These are phyloP conservation scores for Boletus insuetus DNA, from an alignment of 768 basidiomycete species.

Conservation along the genomic window DNA sequence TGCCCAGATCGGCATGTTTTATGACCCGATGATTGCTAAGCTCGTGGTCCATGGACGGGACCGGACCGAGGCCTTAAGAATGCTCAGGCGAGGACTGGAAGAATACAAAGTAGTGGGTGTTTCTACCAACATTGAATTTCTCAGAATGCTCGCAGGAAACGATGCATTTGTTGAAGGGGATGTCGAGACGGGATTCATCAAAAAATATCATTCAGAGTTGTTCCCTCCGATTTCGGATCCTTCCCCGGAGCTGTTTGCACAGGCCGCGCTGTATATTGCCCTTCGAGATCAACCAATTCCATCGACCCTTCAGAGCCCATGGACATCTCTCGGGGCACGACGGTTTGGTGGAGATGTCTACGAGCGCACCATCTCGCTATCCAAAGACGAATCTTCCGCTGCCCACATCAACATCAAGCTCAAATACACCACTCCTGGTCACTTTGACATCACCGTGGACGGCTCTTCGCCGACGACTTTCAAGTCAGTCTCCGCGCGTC, in stretches of 20 bases:
- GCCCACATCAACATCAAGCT: slow-evolving; percentile 40
- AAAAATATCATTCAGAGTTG: slow-evolving; percentile 82
- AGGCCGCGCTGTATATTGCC: slow-evolving; percentile 73
- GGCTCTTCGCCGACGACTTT: slow-evolving; percentile 35
- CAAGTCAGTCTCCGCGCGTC: slow-evolving; percentile 51
- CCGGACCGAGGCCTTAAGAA: slow-evolving; percentile 77
- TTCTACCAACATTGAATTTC: slow-evolving; percentile 88
- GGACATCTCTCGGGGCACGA: slow-evolving; percentile 66
- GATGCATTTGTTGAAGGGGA: slow-evolving; percentile 72
- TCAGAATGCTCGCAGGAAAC: slow-evolving; percentile 75
- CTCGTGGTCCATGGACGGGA: slow-evolving; percentile 86
- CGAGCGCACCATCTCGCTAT: slow-evolving; percentile 60
- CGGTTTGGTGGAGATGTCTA: slow-evolving; percentile 77
- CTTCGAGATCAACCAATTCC: slow-evolving; percentile 55
- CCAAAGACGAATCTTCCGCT: slow-evolving; percentile 48
- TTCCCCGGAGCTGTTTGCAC: slow-evolving; percentile 63
- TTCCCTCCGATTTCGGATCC: slow-evolving; percentile 67
- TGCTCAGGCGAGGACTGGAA: slow-evolving; percentile 76
- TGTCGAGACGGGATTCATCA: slow-evolving; percentile 92
- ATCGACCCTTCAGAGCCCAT: slow-evolving; percentile 47
- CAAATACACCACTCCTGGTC: slow-evolving; percentile 39
- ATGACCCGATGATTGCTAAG: slow-evolving; percentile 92
- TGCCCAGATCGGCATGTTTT: slow-evolving; percentile 81
- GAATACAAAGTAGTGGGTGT: slow-evolving; percentile 92
- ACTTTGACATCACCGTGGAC: slow-evolving; percentile 54